Base-by-base conservation (phyloP, 106 monocot genomes). In the Dendrobium chrysotoxum region DNA sequence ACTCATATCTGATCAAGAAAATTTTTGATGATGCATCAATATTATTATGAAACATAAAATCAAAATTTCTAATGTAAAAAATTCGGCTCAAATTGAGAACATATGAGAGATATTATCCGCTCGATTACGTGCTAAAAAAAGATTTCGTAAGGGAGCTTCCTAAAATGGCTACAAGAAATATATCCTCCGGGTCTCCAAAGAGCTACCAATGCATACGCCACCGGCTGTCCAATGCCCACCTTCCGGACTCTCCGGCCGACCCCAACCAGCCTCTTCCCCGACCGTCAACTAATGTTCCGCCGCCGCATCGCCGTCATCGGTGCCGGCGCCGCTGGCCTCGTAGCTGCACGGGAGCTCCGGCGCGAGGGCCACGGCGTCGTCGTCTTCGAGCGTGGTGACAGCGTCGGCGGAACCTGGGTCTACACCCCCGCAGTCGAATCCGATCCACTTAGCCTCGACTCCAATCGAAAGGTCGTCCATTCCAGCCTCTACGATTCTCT, bases 401-500 rank as follows among this genome's bases (percentile, higher is more conserved):
- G 71, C 53, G 78, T 95, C 73, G 95, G 95, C 8, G 95, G 99
- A 41, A 95, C 93, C 28, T 99, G 99, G 99, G 53, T 99, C 77
- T 93, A 99, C 88, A 85, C 81, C 12, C 81, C 89, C 75, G 80
- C 78, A 9, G 75, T 79, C 20, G 93, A 93, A 46, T 84, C 90
- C 75, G 95, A 99, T 73, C 87, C 91, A 28, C 78, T 99, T 8
- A 86, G 95, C 7, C 28, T 77, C 35, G 84, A 88, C 40, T 84
- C 88, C 30, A 21, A 64, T 25, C 85, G 96, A 1, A 28, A 55
- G 28, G 40, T 90, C 13, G 82, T 92, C 75, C 90, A 93, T 35
- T 78, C 87, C 44, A 99, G 99, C 86, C 88, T 99, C 76, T 99
- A 99, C 82, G 76, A 67, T 3, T 99, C 99, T 10, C 91, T 99